Percentiles rank a stretch among this genome's conserved stretches.
phyloP scores from a whole-genome alignment of 2,329 filamentous ascomycete genomes.

The Chaetomiaceae sp. region DNA sequence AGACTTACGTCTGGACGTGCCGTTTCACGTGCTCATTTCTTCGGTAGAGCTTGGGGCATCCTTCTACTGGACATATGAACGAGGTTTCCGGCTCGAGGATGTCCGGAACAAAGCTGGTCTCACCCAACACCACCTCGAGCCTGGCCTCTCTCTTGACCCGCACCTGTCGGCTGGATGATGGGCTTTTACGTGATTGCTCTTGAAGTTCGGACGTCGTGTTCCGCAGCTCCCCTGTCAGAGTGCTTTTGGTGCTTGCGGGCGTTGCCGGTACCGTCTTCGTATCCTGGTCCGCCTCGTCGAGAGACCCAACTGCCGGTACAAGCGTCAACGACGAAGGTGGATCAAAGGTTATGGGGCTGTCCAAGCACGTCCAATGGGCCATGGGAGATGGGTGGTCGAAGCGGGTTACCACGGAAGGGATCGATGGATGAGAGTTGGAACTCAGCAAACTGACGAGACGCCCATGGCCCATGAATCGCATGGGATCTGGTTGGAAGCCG shows the following conservation, averaged over 20 bases:
- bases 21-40: constrained; percentile 52
- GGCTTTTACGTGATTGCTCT: constrained; percentile 30
- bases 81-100: constrained; percentile 10
- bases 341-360: constrained; percentile 21
- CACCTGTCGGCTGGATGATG: neutral
- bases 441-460: constrained; percentile 11
- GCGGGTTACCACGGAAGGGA: constrained; percentile 4
- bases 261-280: neutral
- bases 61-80: constrained; percentile 38
- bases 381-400: constrained; percentile 12
- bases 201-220: constrained; percentile 41
- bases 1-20: constrained; percentile 46
- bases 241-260: constrained; percentile 30
- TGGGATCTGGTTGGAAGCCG: constrained; percentile 11
- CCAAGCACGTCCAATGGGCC: constrained; percentile 13
- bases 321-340: constrained; percentile 6
- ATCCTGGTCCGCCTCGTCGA: constrained; percentile 19
- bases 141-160: neutral
- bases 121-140: neutral
- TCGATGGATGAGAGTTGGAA: constrained; percentile 5
- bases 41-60: constrained; percentile 35
- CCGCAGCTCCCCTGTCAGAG: constrained; percentile 38
- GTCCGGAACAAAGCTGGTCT: constrained; percentile 19
- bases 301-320: constrained; percentile 25
- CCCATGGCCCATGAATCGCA: constrained; percentile 16